Evolutionary conservation across 2,329 filamentous ascomycete genomes (phyloP), one percentile per base, ranked within the genome.

Genomic region (Fusarium secorum): DNA sequence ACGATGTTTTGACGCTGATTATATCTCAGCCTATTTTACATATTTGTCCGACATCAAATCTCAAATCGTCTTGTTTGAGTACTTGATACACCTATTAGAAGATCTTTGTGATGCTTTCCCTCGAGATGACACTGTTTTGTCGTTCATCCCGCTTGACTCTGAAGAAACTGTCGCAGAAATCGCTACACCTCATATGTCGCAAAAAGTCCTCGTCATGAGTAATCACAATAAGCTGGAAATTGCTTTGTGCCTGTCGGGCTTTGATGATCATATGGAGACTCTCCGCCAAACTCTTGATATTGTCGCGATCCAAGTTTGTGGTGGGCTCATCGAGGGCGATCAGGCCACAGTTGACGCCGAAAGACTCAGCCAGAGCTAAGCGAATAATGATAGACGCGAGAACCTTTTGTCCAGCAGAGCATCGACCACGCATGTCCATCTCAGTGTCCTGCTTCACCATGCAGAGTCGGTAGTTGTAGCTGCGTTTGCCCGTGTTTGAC

Each of bases 351-450:
- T 97, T 97, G 76, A 95, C 89, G 72, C 96, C 96, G 79, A 99
- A 99, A 75, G 94, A 97, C 81, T 99, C 96, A 7, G 96, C 96
- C 49, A 99, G 88, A 17, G 97, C 96, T 32, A 99, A 88, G 4
- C 96, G 95, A 80, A 99, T 98, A 81, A 99, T 97, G 83, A 99
- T 99, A 81, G 91, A 94, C 8, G 96, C 96, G 32, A 99, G 89
- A 32, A 99, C 95, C 82, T 97, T 98, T 80, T 99, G 96, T 7
- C 96, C 96, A 2, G 96, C 96, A 73, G 93, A 97, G 85, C 96
- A 99, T 60, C 96, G 93, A 3, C 96, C 97, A 69, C 96, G 93
- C 96, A 99, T 99, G 83, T 99, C 96, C 94, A 99, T 97, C 81
- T 99, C 96, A 1, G 93, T 93, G 77, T 97, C 94, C 79, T 95